Conservation (phyloP, 768 basidiomycete genomes). For the Boletus edulis region DNA sequence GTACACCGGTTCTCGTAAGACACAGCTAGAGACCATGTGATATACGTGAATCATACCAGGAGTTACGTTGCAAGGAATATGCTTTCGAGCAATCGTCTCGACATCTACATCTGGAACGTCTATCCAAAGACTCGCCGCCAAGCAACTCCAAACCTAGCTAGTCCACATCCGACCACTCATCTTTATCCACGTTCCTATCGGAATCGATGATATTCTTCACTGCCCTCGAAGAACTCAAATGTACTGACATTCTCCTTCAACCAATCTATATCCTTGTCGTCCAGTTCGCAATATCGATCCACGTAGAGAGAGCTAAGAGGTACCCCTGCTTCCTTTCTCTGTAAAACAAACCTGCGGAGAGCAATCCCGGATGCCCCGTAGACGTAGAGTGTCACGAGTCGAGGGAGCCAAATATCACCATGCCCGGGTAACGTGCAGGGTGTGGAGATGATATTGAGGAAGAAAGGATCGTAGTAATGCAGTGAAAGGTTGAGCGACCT, state of each 20-base stretch:
- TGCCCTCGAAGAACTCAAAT: not conserved
- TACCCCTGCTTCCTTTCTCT: not conserved
- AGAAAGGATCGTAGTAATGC: not conserved
- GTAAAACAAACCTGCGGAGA: not conserved
- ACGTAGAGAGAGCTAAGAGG: not conserved
- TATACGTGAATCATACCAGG: too few species aligned
- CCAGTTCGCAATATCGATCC: too few species aligned
- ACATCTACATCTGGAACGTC: too few species aligned
- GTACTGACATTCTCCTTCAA: not conserved
- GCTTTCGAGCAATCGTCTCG: too few species aligned
- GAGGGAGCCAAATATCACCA: not conserved
- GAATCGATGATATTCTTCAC: too few species aligned
- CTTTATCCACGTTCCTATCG: too few species aligned
- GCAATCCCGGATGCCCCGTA: not conserved
- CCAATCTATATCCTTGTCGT: not conserved
- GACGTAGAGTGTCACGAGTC: not conserved
- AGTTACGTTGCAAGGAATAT: too few species aligned
- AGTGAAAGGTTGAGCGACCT: conserved; percentile 33
- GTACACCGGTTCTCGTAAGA: conserved; percentile 21
- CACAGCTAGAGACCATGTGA: too few species aligned
- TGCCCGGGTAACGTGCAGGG: not conserved
- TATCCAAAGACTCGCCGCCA: too few species aligned
- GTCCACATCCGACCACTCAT: too few species aligned
- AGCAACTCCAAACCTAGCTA: too few species aligned
- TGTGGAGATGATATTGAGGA: not conserved